A percentile compares a stretch with the other conserved stretches of the same genome.
Evolutionary conservation across 2,329 filamentous ascomycete genomes (phyloP).

Genomic region (Talaromyces sp.): DNA sequence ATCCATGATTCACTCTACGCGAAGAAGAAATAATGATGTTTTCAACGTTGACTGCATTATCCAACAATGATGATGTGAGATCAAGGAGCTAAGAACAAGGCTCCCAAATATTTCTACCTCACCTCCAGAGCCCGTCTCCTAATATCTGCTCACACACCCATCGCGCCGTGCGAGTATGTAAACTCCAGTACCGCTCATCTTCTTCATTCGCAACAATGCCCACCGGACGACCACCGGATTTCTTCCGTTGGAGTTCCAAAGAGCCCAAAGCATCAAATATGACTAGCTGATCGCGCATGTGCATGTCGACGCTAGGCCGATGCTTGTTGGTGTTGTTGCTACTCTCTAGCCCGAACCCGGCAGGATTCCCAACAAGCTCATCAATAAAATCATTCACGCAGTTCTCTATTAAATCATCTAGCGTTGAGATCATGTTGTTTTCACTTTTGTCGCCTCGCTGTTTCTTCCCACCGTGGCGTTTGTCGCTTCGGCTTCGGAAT

Average conservation of each 20-base stretch:
- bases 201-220: constrained; percentile 18
- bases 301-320: constrained; percentile 47
- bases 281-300: constrained; percentile 54
- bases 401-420: constrained; percentile 34
- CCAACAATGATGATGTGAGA: too few relatives aligned
- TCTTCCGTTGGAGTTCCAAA: background rate
- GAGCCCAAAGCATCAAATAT: constrained; percentile 52
- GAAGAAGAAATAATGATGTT: background rate
- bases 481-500: constrained; percentile 9
- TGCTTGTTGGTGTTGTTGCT: constrained; percentile 5
- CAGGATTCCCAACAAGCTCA: constrained; percentile 33
- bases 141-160: constrained; percentile 40
- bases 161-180: constrained; percentile 39
- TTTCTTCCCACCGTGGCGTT: background rate
- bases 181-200: constrained; percentile 27
- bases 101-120: background rate
- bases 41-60: background rate
- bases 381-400: constrained; percentile 40
- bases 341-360: background rate
- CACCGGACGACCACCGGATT: background rate
- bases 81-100: too few relatives aligned
- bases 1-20: background rate
- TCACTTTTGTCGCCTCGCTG: background rate
- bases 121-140: constrained; percentile 10
- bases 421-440: constrained; percentile 18